Conservation (phyloP, 139 green algal genomes). For the Volvox africanus region DNA sequence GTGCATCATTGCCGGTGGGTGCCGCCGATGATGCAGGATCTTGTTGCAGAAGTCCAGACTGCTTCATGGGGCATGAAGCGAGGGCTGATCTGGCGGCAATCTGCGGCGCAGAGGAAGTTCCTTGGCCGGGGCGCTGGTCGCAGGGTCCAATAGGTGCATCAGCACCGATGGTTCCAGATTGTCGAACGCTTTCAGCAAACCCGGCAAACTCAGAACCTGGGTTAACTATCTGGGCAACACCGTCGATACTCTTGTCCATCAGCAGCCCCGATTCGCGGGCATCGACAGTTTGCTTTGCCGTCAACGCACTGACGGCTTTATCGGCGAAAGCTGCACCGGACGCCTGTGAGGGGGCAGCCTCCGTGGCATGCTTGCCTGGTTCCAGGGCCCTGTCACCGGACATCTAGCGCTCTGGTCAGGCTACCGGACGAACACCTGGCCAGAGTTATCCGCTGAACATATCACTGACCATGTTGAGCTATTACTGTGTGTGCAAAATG, state of each 20-base stretch:
- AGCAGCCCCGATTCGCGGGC: not conserved
- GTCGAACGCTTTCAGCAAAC: not conserved
- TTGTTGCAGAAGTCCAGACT: no score
- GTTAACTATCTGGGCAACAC: not conserved
- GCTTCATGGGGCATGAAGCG: no score
- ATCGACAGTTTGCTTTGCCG: not conserved
- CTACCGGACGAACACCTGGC: not conserved
- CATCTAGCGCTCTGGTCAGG: conserved; percentile 7
- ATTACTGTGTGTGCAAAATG: no score
- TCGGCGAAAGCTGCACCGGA: not conserved
- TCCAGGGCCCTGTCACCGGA: not conserved
- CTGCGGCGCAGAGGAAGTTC: no score
- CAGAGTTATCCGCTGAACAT: not conserved
- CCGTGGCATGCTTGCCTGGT: conserved; percentile 3
- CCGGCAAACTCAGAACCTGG: not conserved
- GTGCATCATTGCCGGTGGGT: no score
- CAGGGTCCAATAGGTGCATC: not conserved
- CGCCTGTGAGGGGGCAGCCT: not conserved
- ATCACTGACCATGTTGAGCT: not conserved
- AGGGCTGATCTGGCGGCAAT: no score
- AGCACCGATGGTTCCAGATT: not conserved
- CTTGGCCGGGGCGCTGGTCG: not conserved
- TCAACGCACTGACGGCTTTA: not conserved
- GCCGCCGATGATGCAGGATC: no score
- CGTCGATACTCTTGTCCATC: not conserved